These are phyloP conservation scores for Pistacia atlantica DNA, from an alignment of 345 rosid genomes.

Conservation along the genomic window DNA sequence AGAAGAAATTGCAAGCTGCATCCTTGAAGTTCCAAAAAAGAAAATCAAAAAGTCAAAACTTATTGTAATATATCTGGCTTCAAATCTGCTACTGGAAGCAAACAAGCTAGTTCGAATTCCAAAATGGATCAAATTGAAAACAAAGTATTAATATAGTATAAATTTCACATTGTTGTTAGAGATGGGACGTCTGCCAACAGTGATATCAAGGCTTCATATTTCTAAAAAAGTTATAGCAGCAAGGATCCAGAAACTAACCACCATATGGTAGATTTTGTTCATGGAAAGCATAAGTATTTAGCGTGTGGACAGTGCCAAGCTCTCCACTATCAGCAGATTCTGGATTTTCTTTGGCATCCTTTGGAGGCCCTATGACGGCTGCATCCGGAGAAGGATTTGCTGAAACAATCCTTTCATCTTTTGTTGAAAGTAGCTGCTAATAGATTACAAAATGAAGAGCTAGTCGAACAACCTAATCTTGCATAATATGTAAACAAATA, in stretches of 20 bases:
- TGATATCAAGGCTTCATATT: neutral
- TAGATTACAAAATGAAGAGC: constrained; percentile 32
- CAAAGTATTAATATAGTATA: neutral
- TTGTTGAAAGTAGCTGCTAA: constrained; percentile 50
- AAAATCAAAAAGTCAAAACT: neutral
- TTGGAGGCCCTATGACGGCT: constrained; percentile 37
- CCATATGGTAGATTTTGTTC: constrained; percentile 42
- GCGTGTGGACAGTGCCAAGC: constrained; percentile 22
- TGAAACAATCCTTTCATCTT: constrained; percentile 60
- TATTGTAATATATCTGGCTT: neutral
- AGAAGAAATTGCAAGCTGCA: neutral
- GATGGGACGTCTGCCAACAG: neutral
- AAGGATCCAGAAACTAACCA: constrained; percentile 33
- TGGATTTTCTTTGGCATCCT: constrained; percentile 25
- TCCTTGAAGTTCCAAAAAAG: neutral
- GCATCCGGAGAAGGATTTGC: constrained; percentile 51
- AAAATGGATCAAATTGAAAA: neutral
- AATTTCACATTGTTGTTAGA: constrained; percentile 5
- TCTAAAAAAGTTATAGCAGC: neutral
- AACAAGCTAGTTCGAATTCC: neutral
- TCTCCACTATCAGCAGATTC: constrained; percentile 34
- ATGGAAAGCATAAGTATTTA: constrained; percentile 37
- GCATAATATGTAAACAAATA: constrained; percentile 14
- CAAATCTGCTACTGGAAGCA: constrained; percentile 1
- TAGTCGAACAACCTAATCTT: constrained; percentile 15